These are phyloP conservation scores for Lenwebbia sp. DNA, from an alignment of 345 rosid genomes.

Conservation along the genomic window DNA sequence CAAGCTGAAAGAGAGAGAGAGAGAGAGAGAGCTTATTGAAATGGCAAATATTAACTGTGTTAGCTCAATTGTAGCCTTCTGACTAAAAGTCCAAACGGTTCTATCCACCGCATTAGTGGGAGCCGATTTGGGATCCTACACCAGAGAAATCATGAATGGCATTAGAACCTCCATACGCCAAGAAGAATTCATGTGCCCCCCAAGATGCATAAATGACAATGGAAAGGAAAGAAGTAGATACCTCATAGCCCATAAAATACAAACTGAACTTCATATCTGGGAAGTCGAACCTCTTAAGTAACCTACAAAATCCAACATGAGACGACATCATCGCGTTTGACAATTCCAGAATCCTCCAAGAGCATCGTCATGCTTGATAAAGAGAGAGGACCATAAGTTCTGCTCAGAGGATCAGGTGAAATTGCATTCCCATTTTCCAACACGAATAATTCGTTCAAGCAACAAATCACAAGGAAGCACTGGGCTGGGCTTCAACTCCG, in stretches of 20 bases:
- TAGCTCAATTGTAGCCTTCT: constrained; percentile 74
- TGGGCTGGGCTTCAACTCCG: neutral
- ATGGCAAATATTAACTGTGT: constrained; percentile 47
- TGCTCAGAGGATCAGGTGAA: neutral
- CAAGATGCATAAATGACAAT: neutral
- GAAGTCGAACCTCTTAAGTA: constrained; percentile 85
- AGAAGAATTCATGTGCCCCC: too few relatives aligned
- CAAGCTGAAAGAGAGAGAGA: neutral
- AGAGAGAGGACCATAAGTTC: neutral
- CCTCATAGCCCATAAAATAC: constrained; percentile 92
- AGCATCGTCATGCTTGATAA: neutral
- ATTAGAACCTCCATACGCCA: neutral
- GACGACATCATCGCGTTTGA: neutral
- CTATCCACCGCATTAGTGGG: constrained; percentile 67
- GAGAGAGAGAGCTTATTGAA: neutral
- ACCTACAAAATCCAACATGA: constrained; percentile 21
- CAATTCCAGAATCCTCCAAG: neutral
- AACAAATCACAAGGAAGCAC: neutral
- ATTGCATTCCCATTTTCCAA: neutral
- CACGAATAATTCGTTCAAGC: neutral
- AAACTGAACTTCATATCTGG: constrained; percentile 86
- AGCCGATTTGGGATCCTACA: constrained; percentile 60
- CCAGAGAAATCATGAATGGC: neutral
- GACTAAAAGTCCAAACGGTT: constrained; percentile 78
- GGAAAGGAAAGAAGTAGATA: constrained; percentile 3